Evolutionary conservation across 169 alveolate species (phyloP).

Genomic region (Sarcocystis neurona): DNA sequence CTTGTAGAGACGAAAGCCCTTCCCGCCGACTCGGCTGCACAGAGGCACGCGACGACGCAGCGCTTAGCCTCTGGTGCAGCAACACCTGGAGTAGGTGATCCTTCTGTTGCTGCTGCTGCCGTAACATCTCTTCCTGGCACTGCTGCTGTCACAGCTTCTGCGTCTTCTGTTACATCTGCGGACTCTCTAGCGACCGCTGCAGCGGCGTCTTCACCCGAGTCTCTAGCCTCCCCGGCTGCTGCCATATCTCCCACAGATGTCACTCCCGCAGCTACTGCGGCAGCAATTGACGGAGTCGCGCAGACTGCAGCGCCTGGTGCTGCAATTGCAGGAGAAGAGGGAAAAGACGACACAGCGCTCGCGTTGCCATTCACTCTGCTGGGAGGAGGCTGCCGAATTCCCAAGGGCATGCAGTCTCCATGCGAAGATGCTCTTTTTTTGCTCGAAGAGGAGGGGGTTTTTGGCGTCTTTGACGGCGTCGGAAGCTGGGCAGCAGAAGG

Average conservation of each 20-base stretch:
- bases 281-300: neutral
- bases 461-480: constrained; percentile 78
- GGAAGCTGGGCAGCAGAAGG: constrained; percentile 79
- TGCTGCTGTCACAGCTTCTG: too few relatives aligned
- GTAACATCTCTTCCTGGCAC: neutral
- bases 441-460: constrained; percentile 70
- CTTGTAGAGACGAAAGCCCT: too few relatives aligned
- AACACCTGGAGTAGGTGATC: too few relatives aligned
- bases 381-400: constrained; percentile 46
- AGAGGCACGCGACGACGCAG: too few relatives aligned
- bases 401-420: constrained; percentile 39
- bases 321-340: neutral
- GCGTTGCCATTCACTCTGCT: constrained; percentile 12
- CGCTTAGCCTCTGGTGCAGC: too few relatives aligned
- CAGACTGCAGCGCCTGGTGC: neutral
- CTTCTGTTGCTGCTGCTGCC: too few relatives aligned
- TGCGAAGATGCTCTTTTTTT: constrained; percentile 75
- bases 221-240: neutral
- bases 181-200: constrained; percentile 37
- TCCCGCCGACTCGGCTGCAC: too few relatives aligned
- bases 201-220: neutral
- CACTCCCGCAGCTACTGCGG: neutral
- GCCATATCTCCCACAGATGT: neutral
- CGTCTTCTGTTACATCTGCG: too few relatives aligned
- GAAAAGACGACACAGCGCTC: neutral